These are phyloP conservation scores for Suillus subluteus DNA, from an alignment of 768 basidiomycete species.

Conservation along the genomic window DNA sequence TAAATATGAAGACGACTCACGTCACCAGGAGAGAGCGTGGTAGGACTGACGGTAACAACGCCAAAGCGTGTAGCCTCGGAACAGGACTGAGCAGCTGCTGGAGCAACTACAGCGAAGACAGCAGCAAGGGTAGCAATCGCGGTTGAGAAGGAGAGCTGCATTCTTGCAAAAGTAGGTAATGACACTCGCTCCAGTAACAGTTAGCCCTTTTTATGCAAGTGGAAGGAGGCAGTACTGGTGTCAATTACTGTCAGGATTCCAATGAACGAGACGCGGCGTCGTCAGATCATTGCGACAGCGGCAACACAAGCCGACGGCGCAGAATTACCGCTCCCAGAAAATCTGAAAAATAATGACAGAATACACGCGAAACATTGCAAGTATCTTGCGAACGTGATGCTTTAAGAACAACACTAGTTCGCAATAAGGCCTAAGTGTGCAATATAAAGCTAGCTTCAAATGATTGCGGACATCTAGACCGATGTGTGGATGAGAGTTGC, in stretches of 20 bases:
- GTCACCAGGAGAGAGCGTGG: slow-evolving; percentile 27
- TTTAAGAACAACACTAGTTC: background rate
- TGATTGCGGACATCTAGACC: background rate
- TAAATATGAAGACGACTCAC: slow-evolving; percentile 16
- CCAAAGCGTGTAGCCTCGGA: slow-evolving; percentile 28
- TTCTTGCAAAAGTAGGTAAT: slow-evolving; percentile 6
- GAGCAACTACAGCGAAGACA: slow-evolving; percentile 22
- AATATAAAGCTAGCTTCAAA: background rate
- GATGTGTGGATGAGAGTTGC: background rate
- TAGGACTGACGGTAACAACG: slow-evolving; percentile 21
- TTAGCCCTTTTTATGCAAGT: slow-evolving; percentile 4
- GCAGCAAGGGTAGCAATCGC: slow-evolving; percentile 16
- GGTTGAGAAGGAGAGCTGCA: slow-evolving; percentile 22
- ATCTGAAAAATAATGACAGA: background rate
- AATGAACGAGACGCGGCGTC: background rate
- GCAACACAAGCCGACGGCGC: background rate
- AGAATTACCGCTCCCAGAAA: background rate
- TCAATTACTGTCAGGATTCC: too few species aligned
- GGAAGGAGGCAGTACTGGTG: slow-evolving; percentile 2
- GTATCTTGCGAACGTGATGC: background rate
- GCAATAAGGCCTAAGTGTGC: background rate
- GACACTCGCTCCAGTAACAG: background rate
- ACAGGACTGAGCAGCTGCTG: slow-evolving; percentile 25
- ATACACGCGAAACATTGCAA: background rate
- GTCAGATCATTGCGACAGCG: background rate